These are phyloP conservation scores for Piromyces finnis DNA, from an alignment of 192 early-diverging fungal genomes.

Conservation along the genomic window DNA sequence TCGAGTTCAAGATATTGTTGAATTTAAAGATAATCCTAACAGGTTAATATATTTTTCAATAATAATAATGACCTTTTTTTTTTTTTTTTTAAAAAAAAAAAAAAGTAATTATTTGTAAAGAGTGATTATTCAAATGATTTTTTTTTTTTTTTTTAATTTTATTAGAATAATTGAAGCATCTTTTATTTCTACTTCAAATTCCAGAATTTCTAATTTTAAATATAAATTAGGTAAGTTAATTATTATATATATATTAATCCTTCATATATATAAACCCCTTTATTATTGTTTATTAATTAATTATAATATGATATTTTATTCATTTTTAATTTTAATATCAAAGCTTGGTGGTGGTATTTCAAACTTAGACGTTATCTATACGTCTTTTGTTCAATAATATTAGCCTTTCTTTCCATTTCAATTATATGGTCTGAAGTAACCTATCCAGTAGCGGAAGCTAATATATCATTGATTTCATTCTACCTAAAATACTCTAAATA, in stretches of 20 bases:
- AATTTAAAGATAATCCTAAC: slow-evolving; percentile 41
- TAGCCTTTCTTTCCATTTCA: slow-evolving; percentile 35
- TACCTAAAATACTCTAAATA: slow-evolving; percentile 16
- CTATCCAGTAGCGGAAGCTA: slow-evolving; percentile 47
- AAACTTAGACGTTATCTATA: slow-evolving; percentile 43
- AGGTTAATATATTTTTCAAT: too few relatives aligned
- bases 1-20: slow-evolving; percentile 64
- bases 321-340: too few relatives aligned
- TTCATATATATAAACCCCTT: too few relatives aligned
- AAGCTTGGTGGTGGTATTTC: slow-evolving; percentile 75
- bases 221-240: not conserved
- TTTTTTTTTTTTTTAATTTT: slow-evolving; percentile 2
- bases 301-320: too few relatives aligned
- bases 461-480: slow-evolving; percentile 43
- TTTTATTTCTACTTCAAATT: not conserved
- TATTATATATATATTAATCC: too few relatives aligned
- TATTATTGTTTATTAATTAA: too few relatives aligned
- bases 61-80: too few relatives aligned
- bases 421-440: slow-evolving; percentile 92
- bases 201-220: not conserved
- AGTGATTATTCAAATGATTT: too few relatives aligned
- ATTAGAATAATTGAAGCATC: slow-evolving; percentile 5
- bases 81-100: too few relatives aligned
- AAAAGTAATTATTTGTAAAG: too few relatives aligned
- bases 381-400: slow-evolving; percentile 35